These are phyloP conservation scores for Rusavskia elegans DNA, from an alignment of 495 filamentous ascomycete species.

Conservation along the genomic window DNA sequence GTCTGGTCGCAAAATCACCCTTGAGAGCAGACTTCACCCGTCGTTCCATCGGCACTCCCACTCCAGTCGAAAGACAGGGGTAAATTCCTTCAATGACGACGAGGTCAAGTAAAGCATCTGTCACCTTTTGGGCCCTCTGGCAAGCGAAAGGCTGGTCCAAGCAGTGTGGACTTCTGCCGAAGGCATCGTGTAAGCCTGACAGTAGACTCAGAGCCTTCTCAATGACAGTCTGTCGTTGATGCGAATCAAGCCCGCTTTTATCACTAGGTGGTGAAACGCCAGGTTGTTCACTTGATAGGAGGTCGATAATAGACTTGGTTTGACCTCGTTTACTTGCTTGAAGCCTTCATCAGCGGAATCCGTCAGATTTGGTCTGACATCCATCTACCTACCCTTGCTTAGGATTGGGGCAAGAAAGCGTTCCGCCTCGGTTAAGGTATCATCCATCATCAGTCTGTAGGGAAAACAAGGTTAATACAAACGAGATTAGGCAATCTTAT, in stretches of 20 bases:
- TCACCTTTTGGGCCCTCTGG: conserved; percentile 5
- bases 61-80: conserved; percentile 34
- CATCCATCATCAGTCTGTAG: no score
- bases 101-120: conserved; percentile 35
- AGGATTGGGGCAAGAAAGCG: no score
- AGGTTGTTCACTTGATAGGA: neutral
- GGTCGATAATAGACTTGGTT: neutral
- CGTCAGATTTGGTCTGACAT: no score
- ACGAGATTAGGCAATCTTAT: no score
- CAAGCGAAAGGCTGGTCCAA: neutral
- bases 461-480: no score
- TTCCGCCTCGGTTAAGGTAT: no score
- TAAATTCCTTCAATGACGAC: conserved; percentile 41
- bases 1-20: conserved; percentile 28
- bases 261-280: neutral
- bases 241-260: neutral
- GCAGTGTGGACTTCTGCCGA: neutral
- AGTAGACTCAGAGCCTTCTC: neutral
- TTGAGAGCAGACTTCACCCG: conserved; percentile 35
- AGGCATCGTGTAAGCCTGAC: neutral
- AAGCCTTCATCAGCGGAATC: no score
- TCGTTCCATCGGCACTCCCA: conserved; percentile 38
- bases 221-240: neutral
- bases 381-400: no score
- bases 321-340: no score